A percentile compares a stretch with the other conserved stretches of the same genome.
Evolutionary conservation across 495 filamentous ascomycete species (phyloP).

Genomic region (Apodospora peruviana): DNA sequence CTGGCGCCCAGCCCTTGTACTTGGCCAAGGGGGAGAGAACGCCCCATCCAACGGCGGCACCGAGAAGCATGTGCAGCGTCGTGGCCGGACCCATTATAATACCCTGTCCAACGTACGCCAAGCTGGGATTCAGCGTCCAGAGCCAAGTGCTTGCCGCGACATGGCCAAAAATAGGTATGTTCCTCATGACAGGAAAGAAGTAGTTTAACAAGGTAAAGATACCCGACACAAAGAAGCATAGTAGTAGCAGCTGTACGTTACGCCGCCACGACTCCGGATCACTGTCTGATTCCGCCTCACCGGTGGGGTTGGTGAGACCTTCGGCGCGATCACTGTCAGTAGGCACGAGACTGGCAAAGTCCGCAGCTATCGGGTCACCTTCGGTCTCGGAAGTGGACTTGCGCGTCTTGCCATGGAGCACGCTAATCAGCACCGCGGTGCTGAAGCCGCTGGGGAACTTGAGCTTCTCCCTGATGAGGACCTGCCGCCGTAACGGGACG

Average conservation of each 20-base stretch:
- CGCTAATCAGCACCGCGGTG: slow-evolving; percentile 86
- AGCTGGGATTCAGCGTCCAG: slow-evolving; percentile 93
- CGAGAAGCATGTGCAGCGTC: slow-evolving; percentile 91
- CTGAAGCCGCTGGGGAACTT: slow-evolving; percentile 94
- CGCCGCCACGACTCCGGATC: slow-evolving; percentile 40
- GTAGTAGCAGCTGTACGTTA: slow-evolving; percentile 47
- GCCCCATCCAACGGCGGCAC: slow-evolving; percentile 86
- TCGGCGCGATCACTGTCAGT: slow-evolving; percentile 1
- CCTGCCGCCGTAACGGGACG: slow-evolving; percentile 77
- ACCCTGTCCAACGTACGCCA: slow-evolving; percentile 86
- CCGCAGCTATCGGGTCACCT: neutral
- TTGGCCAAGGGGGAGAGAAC: slow-evolving; percentile 87
- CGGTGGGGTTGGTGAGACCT: slow-evolving; percentile 5
- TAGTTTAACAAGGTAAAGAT: slow-evolving; percentile 79
- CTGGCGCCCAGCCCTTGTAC: slow-evolving; percentile 80
- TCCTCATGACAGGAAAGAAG: slow-evolving; percentile 80
- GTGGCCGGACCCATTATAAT: slow-evolving; percentile 91
- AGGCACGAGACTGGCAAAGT: slow-evolving; percentile 25
- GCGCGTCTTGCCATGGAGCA: slow-evolving; percentile 62
- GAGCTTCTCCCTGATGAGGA: slow-evolving; percentile 85
- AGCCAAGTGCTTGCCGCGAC: slow-evolving; percentile 75
- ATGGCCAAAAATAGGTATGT: slow-evolving; percentile 78
- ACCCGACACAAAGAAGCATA: slow-evolving; percentile 49
- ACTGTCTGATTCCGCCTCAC: slow-evolving; percentile 11
- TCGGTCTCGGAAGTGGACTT: slow-evolving; percentile 7